These are phyloP conservation scores for Astragalus membranaceus DNA, from an alignment of 306 rosid species.

Conservation along the genomic window DNA sequence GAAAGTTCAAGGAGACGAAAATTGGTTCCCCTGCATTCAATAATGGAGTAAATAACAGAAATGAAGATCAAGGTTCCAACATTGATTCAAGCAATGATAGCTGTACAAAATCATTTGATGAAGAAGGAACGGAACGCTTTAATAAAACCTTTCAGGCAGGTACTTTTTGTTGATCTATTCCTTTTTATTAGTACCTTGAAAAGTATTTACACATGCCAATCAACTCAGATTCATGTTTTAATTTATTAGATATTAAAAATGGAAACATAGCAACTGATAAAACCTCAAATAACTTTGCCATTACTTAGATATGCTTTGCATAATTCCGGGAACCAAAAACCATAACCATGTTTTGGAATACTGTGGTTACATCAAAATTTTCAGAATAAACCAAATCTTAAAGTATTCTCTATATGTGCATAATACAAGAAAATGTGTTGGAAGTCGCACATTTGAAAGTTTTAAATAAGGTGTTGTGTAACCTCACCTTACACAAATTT, in stretches of 20 bases:
- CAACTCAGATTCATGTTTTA: neutral
- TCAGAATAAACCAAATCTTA: neutral
- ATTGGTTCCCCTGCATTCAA: conserved; percentile 18
- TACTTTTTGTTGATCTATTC: conserved; percentile 30
- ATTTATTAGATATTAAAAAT: neutral
- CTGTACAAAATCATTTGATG: conserved; percentile 38
- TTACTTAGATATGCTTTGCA: neutral
- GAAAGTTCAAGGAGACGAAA: conserved; percentile 33
- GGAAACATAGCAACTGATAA: neutral
- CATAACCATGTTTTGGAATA: neutral
- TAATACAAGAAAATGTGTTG: neutral
- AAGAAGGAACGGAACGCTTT: conserved; percentile 29
- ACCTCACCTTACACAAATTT: too few relatives aligned
- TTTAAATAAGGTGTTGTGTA: too few relatives aligned
- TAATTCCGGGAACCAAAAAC: neutral
- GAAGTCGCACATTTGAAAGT: too few relatives aligned
- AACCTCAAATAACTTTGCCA: neutral
- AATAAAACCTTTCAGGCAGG: conserved; percentile 70
- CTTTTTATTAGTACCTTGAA: neutral
- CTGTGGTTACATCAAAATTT: neutral
- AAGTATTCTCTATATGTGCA: neutral
- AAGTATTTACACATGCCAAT: neutral
- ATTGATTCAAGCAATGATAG: conserved; percentile 32
- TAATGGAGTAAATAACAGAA: conserved; percentile 30
- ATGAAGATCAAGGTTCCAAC: conserved; percentile 42